Percentiles rank a stretch among this genome's conserved stretches.
Conservation (phyloP, 768 basidiomycete genomes). For the Rhodocollybia butyracea region DNA sequence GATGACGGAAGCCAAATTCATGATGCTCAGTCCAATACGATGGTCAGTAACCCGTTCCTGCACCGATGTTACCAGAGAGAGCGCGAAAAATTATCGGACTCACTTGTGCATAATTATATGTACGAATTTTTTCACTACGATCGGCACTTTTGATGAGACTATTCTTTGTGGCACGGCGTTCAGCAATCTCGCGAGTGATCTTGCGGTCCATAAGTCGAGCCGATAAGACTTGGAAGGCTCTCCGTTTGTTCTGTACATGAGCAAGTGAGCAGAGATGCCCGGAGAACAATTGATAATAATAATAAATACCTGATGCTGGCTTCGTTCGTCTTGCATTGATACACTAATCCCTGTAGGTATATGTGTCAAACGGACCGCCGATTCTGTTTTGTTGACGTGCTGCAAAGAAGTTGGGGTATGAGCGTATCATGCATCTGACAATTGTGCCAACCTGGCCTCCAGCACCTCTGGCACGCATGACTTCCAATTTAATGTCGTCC, state of each 20-base stretch:
- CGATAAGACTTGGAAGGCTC: conserved; percentile 87
- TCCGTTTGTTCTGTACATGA: conserved; percentile 74
- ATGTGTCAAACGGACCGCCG: conserved; percentile 92
- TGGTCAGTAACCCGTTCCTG: conserved; percentile 95
- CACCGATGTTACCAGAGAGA: neutral
- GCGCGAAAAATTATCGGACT: neutral
- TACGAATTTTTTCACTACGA: conserved; percentile 91
- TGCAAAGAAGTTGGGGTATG: conserved; percentile 24
- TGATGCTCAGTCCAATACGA: conserved; percentile 73
- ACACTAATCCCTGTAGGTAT: conserved; percentile 87
- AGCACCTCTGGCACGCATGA: conserved; percentile 95
- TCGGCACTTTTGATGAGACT: conserved; percentile 80
- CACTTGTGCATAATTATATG: conserved; percentile 92
- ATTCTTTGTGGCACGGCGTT: conserved; percentile 64
- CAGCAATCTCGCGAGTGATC: conserved; percentile 64
- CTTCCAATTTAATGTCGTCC: conserved; percentile 87
- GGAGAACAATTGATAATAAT: neutral
- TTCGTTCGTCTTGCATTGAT: conserved; percentile 97
- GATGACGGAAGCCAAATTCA: conserved; percentile 61
- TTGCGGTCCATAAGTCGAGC: conserved; percentile 84
- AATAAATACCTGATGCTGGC: conserved; percentile 88
- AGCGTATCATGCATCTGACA: neutral
- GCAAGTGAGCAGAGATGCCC: neutral
- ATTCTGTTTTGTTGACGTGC: conserved; percentile 99
- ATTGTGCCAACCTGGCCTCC: conserved; percentile 76